Base-by-base conservation (phyloP, 371 early-diverging fungal species). In the Mortierella sp. region DNA sequence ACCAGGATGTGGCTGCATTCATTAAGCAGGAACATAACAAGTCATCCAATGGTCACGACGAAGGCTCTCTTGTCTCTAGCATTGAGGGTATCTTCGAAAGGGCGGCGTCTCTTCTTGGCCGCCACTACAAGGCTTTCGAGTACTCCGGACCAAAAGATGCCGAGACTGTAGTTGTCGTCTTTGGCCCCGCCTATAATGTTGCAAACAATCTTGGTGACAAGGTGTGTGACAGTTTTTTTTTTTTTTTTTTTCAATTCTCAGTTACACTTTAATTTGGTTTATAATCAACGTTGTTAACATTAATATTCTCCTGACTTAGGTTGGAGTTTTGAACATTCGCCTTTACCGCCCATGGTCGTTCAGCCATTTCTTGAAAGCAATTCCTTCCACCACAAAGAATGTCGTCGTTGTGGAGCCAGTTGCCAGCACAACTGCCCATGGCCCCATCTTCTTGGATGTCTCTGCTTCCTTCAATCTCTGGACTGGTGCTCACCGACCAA, bases 321-420 rank as follows among this genome's bases (percentile, higher is more conserved):
- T 91, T 34, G 96, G 96, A 61, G 85, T 94, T 29, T 83, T 96
- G 64, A 88, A 86, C 54, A 89, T 94, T 40, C 93, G 95, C 67
- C 84, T 91, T 13, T 89, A 90, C 82, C 89, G 96, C 47, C 96
- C 97, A 13, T 96, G 95, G 96, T 90, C 89, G 15, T 91, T 90
- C 60, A 72, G 85, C 26, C 89, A 90, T 66, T 91, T 97, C 68
- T 73, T 92, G 37, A 86, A 82, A 60, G 86, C 85, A 13, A 67
- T 96, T 19, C 96, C 96, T 13, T 61, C 82, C 17, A 83, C 92
- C 0, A 84, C 84, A 26, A 90, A 87, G 71, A 85, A 82, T 56
- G 68, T 91, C 17, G 75, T 89, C 28, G 87, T 90, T 22, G 75
- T 91, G 22, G 91, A 91, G 70, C 88, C 90, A 66, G 88, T 86